Evolutionary conservation across 2,329 filamentous ascomycete genomes (phyloP), one percentile per base, ranked within the genome.

Genomic region (Colletotrichum sp.): DNA sequence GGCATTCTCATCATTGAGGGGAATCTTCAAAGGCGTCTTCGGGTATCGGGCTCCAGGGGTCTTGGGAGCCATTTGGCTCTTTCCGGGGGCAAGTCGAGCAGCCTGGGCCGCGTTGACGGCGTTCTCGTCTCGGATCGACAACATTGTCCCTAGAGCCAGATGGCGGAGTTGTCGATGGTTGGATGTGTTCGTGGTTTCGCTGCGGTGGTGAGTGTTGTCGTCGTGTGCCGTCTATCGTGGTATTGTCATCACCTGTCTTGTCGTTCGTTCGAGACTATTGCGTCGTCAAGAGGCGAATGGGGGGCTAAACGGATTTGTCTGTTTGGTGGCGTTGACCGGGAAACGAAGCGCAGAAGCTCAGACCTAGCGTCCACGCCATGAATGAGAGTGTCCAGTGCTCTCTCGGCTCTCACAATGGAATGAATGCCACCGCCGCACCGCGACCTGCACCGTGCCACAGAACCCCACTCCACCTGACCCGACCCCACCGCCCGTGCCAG

Each of bases 1-100:
- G 0, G 90, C 92, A 85, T 98, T 98, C 85, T 98, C 96, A 81
- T 98, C 95, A 79, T 98, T 95, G 77, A 95, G 89, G 9, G 93
- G 90, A 65, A 95, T 86, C 81, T 93, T 94, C 82, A 96, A 92
- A 0, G 96, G 96, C 7, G 96, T 98, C 85, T 98, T 98, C 10
- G 94, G 93, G 78, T 90, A 93, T 82, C 92, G 92, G 74, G 91
- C 90, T 72, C 92, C 94, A 0, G 96, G 96, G 32, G 96, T 98
- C 86, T 96, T 98, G 71, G 95, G 92, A 75, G 89, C 88, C 68
- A 93, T 85, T 74, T 87, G 75, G 24, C 74, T 69, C 71, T 78
- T 78, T n/a, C 77, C 77, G 18, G 76, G 75, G 18, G 72, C 72
- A 36, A 76, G 75, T 26, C 77, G 72, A 52, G 76, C 72, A 70